phyloP scores from a whole-genome alignment of 306 rosid genomes.

The Mimosa pudica region DNA sequence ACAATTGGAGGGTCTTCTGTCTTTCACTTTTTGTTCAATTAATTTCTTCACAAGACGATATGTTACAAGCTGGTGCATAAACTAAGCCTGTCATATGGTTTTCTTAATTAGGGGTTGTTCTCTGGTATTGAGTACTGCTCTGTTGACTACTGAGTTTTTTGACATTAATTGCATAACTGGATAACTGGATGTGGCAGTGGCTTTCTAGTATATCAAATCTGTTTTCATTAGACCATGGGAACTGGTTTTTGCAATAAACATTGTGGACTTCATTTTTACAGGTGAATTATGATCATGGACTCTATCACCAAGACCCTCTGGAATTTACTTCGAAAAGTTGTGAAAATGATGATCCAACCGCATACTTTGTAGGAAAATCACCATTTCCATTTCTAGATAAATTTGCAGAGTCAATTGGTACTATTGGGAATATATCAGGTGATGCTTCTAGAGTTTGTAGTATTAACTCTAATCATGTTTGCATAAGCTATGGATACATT shows the following conservation, averaged over 20 bases:
- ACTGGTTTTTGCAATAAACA: not conserved
- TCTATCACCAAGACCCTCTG: slow-evolving; percentile 36
- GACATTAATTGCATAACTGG: not conserved
- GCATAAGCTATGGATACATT: not conserved
- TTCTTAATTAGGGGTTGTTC: not conserved
- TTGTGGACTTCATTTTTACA: slow-evolving; percentile 40
- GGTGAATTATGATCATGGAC: slow-evolving; percentile 54
- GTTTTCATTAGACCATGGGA: not conserved
- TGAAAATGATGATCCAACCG: slow-evolving; percentile 53
- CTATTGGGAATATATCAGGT: slow-evolving; percentile 80
- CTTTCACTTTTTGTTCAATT: slow-evolving; percentile 11
- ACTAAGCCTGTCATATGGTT: not conserved
- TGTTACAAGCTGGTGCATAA: not conserved
- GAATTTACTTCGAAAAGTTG: slow-evolving; percentile 45
- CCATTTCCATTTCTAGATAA: slow-evolving; percentile 79
- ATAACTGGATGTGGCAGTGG: not conserved
- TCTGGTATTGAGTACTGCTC: not conserved
- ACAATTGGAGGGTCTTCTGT: slow-evolving; percentile 26
- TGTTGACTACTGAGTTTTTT: not conserved
- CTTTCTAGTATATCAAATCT: slow-evolving; percentile 27
- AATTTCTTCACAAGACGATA: slow-evolving; percentile 15
- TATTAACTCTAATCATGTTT: not conserved
- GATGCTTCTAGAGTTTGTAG: slow-evolving; percentile 18
- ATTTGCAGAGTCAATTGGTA: slow-evolving; percentile 68
- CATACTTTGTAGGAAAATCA: slow-evolving; percentile 76